Conservation (phyloP, 1,139 yeast genomes). For the Debaryomyces sp. region DNA sequence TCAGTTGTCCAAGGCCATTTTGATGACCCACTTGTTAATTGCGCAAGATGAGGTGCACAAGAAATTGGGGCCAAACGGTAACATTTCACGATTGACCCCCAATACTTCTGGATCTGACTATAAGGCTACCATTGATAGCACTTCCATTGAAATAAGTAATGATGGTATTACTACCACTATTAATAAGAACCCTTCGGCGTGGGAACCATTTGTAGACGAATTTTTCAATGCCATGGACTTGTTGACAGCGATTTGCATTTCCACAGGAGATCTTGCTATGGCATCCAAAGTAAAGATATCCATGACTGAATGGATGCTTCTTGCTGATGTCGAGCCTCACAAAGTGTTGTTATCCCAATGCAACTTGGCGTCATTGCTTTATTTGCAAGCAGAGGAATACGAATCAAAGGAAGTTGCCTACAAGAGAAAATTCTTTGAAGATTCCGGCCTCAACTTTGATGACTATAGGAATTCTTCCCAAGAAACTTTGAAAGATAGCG, state of each 20-base stretch:
- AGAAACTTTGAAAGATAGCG: constrained; percentile 10
- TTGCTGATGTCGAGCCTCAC: constrained; percentile 69
- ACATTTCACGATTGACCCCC: constrained; percentile 8
- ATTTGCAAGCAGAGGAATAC: constrained; percentile 68
- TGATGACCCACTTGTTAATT: constrained; percentile 63
- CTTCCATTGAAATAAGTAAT: constrained; percentile 21
- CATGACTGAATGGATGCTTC: constrained; percentile 73
- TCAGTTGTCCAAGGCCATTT: constrained; percentile 56
- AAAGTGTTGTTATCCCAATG: constrained; percentile 68
- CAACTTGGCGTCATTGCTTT: constrained; percentile 71
- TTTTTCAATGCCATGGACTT: constrained; percentile 74
- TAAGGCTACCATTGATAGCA: constrained; percentile 19
- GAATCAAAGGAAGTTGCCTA: constrained; percentile 51
- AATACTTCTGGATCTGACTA: constrained; percentile 8
- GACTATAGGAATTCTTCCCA: constrained; percentile 16
- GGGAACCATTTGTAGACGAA: constrained; percentile 78
- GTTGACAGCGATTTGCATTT: constrained; percentile 65
- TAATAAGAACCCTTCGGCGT: constrained; percentile 47
- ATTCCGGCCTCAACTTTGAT: constrained; percentile 27
- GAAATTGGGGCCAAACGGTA: constrained; percentile 15
- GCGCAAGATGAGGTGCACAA: constrained; percentile 57
- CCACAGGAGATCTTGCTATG: constrained; percentile 64
- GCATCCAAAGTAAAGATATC: constrained; percentile 68
- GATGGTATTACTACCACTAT: constrained; percentile 22
- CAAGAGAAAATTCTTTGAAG: constrained; percentile 24